Conservation (phyloP, 306 rosid species). For the Echinosophora koreensis region DNA sequence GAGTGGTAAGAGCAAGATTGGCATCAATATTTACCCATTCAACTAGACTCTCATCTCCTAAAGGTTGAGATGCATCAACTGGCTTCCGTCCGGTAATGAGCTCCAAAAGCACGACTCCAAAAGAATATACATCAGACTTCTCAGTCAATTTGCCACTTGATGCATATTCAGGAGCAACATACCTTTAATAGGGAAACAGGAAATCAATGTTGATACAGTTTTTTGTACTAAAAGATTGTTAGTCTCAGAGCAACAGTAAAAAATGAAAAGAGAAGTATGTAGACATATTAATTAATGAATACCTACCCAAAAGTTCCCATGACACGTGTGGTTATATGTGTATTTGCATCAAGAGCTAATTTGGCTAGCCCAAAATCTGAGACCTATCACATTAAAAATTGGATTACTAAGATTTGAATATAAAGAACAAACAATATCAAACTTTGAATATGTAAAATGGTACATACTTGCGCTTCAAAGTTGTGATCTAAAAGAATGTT, state of each 20-base stretch:
- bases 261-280: conserved; percentile 27
- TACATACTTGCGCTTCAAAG: conserved; percentile 84
- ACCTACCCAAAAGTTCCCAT: conserved; percentile 96
- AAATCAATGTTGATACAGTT: conserved; percentile 12
- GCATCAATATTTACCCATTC: conserved; percentile 80
- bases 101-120: conserved; percentile 93
- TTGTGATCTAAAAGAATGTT: conserved; percentile 88
- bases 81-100: conserved; percentile 93
- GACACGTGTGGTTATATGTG: conserved; percentile 88
- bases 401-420: conserved; percentile 29
- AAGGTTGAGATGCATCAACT: conserved; percentile 81
- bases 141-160: conserved; percentile 94
- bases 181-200: conserved; percentile 52
- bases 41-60: conserved; percentile 91
- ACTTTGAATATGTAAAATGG: conserved; percentile 13
- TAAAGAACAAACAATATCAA: conserved; percentile 25
- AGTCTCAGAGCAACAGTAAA: conserved; percentile 2
- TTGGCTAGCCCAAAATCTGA: conserved; percentile 97
- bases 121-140: conserved; percentile 89
- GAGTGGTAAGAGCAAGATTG: conserved; percentile 8
- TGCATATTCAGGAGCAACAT: conserved; percentile 96
- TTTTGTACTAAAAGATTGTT: background rate
- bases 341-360: conserved; percentile 75
- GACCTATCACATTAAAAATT: conserved; percentile 61
- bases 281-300: conserved; percentile 39